Evolutionary conservation across 1,139 yeast genomes (phyloP), one percentile per base, ranked within the genome.

Genomic region (Yamadazyma jaroonii): DNA sequence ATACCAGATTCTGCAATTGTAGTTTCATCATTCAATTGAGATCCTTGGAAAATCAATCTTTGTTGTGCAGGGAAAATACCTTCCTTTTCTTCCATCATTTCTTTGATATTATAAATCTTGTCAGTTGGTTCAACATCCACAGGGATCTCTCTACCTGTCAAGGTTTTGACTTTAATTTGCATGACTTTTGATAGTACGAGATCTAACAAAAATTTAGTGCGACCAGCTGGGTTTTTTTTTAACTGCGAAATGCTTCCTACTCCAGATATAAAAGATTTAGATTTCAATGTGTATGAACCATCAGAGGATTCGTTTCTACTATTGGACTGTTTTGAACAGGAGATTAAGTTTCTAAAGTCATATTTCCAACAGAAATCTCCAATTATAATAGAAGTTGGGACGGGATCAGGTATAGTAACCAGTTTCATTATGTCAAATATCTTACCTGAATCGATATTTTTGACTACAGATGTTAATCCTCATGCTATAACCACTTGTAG

Each of bases 1-100:
- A 79, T 73, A 4, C 86, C 86, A 44, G 88, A 84, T 37, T 75
- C 79, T 38, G 70, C 77, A 9, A 85, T 79, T 1, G 89, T 79
- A 51, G 75, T 72, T 23, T 83, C 86, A 54, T 87, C 96, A 48
- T 81, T 82, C 81, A 92, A 78, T 64, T 90, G 97, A 52, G 89
- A 86, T 14, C 98, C 98, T 43, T 86, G 83, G 64, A 79, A 89
- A 54, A 92, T 84, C 48, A 92, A 77, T 50, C 96, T 76, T 61
- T 92, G 98, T 62, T 92, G 98, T 24, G 88, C 81, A 14, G 98
- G 97, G 4, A 97, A 97, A 42, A 92, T 92, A 3, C 98, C 98
- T 60, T 92, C 98, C 56, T 89, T 87, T 56, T 92, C 97, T 61
- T 92, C 97, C 70, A 92, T 81, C 61, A 86, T 78, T 60, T 92